A percentile compares a stretch with the other conserved stretches of the same genome.
Conservation (phyloP, 805 yeast genomes). For the Schizosaccharomyces cryophilus region DNA sequence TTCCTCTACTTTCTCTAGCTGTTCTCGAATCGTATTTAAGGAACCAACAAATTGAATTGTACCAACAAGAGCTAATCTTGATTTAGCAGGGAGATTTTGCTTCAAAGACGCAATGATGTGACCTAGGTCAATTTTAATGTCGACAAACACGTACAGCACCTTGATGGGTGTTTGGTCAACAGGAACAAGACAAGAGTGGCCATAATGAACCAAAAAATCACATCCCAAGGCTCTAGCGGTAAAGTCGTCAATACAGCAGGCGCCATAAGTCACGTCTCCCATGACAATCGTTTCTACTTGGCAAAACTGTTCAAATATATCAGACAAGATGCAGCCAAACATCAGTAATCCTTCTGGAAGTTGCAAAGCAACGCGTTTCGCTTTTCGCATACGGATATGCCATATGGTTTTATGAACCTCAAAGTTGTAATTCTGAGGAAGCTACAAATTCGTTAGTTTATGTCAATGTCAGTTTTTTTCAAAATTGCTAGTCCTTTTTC, state of each 20-base stretch:
- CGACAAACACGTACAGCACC: slow-evolving; percentile 84
- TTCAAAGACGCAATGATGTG: slow-evolving; percentile 59
- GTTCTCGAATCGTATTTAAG: slow-evolving; percentile 49
- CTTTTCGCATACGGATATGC: slow-evolving; percentile 54
- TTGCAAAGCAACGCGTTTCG: slow-evolving; percentile 73
- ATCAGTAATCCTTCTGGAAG: slow-evolving; percentile 93
- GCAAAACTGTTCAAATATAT: slow-evolving; percentile 73
- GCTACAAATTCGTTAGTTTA: slow-evolving; percentile 3
- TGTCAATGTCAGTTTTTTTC: no score
- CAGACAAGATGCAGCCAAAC: slow-evolving; percentile 71
- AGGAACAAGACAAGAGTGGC: slow-evolving; percentile 91
- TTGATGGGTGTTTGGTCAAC: slow-evolving; percentile 76
- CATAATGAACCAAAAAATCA: slow-evolving; percentile 86
- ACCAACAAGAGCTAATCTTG: slow-evolving; percentile 64
- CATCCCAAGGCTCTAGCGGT: slow-evolving; percentile 84
- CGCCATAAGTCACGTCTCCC: slow-evolving; percentile 98
- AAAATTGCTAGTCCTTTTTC: no score
- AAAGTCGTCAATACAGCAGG: slow-evolving; percentile 91
- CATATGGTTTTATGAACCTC: slow-evolving; percentile 90
- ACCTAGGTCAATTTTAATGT: slow-evolving; percentile 63
- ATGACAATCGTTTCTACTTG: slow-evolving; percentile 66
- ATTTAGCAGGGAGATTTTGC: slow-evolving; percentile 31
- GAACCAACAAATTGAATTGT: slow-evolving; percentile 95
- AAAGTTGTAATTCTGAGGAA: slow-evolving; percentile 83
- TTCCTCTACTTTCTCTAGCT: slow-evolving; percentile 15